Base-by-base conservation (phyloP, 2,329 filamentous ascomycete species). In the Fusarium scirpi region DNA sequence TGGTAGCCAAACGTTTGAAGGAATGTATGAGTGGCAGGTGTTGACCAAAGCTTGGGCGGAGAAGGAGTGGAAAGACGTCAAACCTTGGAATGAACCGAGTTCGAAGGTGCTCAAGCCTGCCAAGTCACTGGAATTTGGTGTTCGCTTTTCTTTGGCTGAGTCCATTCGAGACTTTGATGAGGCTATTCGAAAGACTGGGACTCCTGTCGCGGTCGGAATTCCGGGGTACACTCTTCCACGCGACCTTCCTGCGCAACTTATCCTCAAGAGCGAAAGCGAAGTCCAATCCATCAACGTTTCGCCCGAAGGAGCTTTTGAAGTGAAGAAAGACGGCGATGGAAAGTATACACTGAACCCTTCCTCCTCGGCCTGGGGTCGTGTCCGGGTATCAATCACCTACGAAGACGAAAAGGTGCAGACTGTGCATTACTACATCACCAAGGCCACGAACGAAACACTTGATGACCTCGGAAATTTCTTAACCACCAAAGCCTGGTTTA, bases 11-110 rank as follows among this genome's bases (percentile, higher is more conserved):
- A 86, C 83, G 0, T 90, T 87, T 62, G 87, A 90, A 70, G 87
- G 87, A 1, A 84, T 87, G 65, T 90, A 90, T 62, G 86, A 89
- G 68, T 90, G 87, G 87, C 85, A 89, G 69, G 81, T 85, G 0
- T 80, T 86, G 54, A 84, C 82, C 15, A 81, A 83, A 58, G 87
- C 87, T 0, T 89, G 83, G 77, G 85, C 85, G 0, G 84, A 89
- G 63, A 83, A 83, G 0, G 86, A 90, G 70, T 90, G 87, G 88
- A 80, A 78, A 2, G 72, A 60, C 1, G 78, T 76, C 1, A 73
- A 79, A 4, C 87, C 87, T 0, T 90, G 88, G 88, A 90, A 90
- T 69, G 41, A 76, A 5, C 81, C 87, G 0, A 85, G 85, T 0
- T 86, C 86, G 0, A 78, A 78, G 47, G 79, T 74, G 0, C 71